These are phyloP conservation scores for Exutisphaerella laricina DNA, from an alignment of 2,329 filamentous ascomycete genomes.

Conservation along the genomic window DNA sequence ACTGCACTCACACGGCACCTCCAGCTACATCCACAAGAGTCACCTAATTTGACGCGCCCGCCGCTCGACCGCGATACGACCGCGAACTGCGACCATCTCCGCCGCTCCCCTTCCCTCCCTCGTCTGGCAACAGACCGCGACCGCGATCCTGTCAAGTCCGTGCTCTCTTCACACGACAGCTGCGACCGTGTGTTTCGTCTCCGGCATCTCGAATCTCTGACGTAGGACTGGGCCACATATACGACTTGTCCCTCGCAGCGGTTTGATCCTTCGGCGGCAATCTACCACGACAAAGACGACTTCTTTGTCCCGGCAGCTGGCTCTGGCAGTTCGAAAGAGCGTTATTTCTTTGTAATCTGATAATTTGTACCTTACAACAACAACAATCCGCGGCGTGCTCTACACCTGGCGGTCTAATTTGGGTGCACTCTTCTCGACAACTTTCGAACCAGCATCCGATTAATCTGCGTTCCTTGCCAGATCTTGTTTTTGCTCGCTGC, in stretches of 20 bases:
- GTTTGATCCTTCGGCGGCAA: slow-evolving; percentile 15
- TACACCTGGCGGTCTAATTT: slow-evolving; percentile 29
- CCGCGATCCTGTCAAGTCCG: not conserved
- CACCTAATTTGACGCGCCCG: too few species aligned
- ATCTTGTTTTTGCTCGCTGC: slow-evolving; percentile 12
- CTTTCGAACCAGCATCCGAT: slow-evolving; percentile 13
- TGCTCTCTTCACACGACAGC: not conserved
- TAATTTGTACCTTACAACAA: slow-evolving; percentile 29
- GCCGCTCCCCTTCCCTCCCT: not conserved
- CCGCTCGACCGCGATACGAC: too few species aligned
- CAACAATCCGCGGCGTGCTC: slow-evolving; percentile 25
- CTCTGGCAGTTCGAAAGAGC: slow-evolving; percentile 18
- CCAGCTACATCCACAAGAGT: too few species aligned
- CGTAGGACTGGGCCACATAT: not conserved
- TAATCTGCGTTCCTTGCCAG: slow-evolving; percentile 21
- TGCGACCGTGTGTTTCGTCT: not conserved
- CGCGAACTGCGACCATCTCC: too few species aligned
- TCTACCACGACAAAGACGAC: slow-evolving; percentile 16
- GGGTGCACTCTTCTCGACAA: slow-evolving; percentile 16
- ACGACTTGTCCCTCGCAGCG: not conserved
- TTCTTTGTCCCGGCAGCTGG: slow-evolving; percentile 22
- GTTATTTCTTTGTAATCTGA: slow-evolving; percentile 30
- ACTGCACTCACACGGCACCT: too few species aligned
- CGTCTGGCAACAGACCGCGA: not conserved
- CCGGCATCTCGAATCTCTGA: not conserved